Conservation (phyloP, 257 asterid species). For the Penstemon barbatus region DNA sequence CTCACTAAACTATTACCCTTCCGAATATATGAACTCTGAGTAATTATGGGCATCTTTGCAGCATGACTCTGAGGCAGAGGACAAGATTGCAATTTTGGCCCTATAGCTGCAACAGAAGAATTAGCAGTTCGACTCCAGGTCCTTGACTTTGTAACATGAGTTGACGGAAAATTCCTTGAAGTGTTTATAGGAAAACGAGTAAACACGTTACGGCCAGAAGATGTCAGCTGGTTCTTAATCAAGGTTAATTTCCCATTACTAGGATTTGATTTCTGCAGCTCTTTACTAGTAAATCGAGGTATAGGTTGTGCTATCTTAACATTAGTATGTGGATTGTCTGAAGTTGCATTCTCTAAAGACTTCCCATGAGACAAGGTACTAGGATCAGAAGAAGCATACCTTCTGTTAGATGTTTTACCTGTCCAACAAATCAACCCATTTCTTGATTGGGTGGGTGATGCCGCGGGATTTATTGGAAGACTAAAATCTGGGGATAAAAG, state of each 20-base stretch:
- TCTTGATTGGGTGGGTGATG: conserved; percentile 36
- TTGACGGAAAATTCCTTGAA: conserved; percentile 38
- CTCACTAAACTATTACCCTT: conserved; percentile 88
- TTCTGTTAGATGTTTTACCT: conserved; percentile 31
- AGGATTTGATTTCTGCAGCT: conserved; percentile 36
- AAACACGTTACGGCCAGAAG: conserved; percentile 42
- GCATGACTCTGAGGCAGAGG: conserved; percentile 37
- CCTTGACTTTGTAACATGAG: conserved; percentile 59
- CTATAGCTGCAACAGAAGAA: conserved; percentile 38
- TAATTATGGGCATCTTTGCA: conserved; percentile 32
- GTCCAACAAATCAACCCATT: conserved; percentile 33
- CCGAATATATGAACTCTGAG: conserved; percentile 61
- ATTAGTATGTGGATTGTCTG: conserved; percentile 27
- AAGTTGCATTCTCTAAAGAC: conserved; percentile 31
- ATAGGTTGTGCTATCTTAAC: conserved; percentile 27
- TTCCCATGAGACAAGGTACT: conserved; percentile 24
- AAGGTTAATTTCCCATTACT: conserved; percentile 39
- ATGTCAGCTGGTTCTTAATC: conserved; percentile 38
- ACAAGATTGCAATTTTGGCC: conserved; percentile 38
- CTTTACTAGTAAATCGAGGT: conserved; percentile 35
- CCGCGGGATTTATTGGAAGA: conserved; percentile 22
- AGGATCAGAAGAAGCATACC: conserved; percentile 34
- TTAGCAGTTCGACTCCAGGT: conserved; percentile 75
- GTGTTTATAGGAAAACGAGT: conserved; percentile 40
- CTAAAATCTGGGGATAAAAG: conserved; percentile 34